Evolutionary conservation across 2,329 filamentous ascomycete species (phyloP).

Genomic region (Neopestalotiopsis sp.): DNA sequence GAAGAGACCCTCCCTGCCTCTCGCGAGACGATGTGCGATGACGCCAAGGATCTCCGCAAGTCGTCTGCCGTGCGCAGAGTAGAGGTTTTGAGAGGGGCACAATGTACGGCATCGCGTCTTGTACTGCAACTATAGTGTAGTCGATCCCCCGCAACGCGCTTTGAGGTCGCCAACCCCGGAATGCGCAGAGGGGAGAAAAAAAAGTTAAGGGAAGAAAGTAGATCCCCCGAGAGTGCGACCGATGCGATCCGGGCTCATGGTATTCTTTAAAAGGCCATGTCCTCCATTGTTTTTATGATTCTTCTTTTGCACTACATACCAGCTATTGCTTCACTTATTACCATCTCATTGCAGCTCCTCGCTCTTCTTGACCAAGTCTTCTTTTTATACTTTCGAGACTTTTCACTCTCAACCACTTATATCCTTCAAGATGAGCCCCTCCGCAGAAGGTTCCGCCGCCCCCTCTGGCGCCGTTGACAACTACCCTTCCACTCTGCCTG

Average conservation of each 20-base stretch:
- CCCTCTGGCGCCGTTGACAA: constrained; percentile 21
- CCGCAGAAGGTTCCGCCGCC: constrained; percentile 14
- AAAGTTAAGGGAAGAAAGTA: neutral
- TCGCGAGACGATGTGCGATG: constrained; percentile 3
- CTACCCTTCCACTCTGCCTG: constrained; percentile 40
- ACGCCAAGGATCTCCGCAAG: neutral
- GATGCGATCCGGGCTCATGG: neutral
- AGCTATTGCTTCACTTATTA: neutral
- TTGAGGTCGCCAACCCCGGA: constrained; percentile 1
- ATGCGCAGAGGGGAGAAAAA: neutral
- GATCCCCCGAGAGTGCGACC: constrained; percentile 8
- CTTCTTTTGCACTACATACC: neutral
- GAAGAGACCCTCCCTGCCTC: neutral
- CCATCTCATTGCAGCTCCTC: neutral
- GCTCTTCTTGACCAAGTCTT: neutral
- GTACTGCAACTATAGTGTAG: neutral
- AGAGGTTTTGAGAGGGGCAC: no score
- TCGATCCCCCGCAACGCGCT: constrained; percentile 3
- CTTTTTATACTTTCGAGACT: neutral
- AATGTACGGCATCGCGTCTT: neutral
- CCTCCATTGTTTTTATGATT: neutral
- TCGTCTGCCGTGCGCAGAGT: neutral
- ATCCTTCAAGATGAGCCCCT: constrained; percentile 26
- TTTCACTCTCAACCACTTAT: neutral
- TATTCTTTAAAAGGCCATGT: constrained; percentile 7